These are phyloP conservation scores for Byssothecium circinans DNA, from an alignment of 2,329 filamentous ascomycete species.

Conservation along the genomic window DNA sequence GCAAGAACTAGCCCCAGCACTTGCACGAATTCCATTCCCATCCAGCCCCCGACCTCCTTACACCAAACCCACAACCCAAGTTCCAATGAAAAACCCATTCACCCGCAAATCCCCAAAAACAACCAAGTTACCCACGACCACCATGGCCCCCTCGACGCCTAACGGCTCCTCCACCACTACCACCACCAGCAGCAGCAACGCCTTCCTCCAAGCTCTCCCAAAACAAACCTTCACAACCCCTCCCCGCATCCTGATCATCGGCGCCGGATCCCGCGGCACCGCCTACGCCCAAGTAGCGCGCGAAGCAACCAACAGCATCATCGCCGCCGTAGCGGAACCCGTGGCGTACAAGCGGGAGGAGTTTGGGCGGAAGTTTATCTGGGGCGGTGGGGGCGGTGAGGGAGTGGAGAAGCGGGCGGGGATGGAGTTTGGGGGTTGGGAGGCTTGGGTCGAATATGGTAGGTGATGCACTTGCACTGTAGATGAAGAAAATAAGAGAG, in stretches of 20 bases:
- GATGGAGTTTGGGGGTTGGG: conserved; percentile 74
- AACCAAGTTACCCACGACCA: neutral
- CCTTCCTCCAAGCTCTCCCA: conserved; percentile 19
- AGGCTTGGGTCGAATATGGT: conserved; percentile 76
- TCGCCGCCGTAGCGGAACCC: conserved; percentile 82
- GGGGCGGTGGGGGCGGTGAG: conserved; percentile 51
- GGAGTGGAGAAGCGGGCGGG: conserved; percentile 54
- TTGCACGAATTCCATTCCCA: too few species aligned
- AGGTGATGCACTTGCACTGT: conserved; percentile 20
- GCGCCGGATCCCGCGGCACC: conserved; percentile 42
- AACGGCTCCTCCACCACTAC: neutral
- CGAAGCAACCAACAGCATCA: conserved; percentile 53
- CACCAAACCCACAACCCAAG: neutral
- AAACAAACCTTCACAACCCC: conserved; percentile 25
- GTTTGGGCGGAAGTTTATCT: conserved; percentile 74
- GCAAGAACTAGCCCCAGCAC: neutral
- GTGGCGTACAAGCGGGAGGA: conserved; percentile 72
- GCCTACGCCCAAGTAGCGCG: conserved; percentile 37
- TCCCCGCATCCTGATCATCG: conserved; percentile 42
- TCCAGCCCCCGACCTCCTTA: neutral
- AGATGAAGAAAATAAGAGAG: neutral
- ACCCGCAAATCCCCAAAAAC: neutral
- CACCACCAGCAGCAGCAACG: neutral
- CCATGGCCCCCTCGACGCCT: conserved; percentile 1
- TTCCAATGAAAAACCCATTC: neutral